Conservation (phyloP, 1,284 basidiomycete genomes). For the Ceratobasidium sp. region DNA sequence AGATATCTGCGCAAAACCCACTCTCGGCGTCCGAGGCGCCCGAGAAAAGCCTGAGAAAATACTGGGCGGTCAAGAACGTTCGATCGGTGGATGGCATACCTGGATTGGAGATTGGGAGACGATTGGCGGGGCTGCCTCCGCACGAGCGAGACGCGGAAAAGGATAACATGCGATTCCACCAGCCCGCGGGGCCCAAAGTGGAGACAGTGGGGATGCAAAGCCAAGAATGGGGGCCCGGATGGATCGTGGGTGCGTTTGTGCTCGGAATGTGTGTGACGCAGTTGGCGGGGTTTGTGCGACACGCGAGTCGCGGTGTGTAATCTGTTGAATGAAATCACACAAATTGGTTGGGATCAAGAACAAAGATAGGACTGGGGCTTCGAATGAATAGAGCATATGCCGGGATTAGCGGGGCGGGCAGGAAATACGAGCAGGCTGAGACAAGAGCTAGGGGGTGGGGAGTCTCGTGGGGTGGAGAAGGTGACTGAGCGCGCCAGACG, state of each 20-base stretch:
- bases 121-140: constrained; percentile 19
- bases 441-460: neutral
- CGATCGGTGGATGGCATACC: constrained; percentile 58
- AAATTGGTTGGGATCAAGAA: neutral
- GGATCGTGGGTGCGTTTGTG: constrained; percentile 16
- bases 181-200: constrained; percentile 8
- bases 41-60: constrained; percentile 52
- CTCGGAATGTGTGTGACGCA: constrained; percentile 15
- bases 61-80: constrained; percentile 57
- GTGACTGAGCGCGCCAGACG: neutral
- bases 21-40: neutral
- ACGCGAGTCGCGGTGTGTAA: neutral
- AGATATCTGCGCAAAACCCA: neutral
- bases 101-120: constrained; percentile 8
- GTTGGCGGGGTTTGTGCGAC: neutral
- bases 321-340: neutral
- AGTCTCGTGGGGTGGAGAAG: neutral
- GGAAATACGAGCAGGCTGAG: constrained; percentile 3
- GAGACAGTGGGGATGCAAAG: neutral
- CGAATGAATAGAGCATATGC: neutral
- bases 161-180: constrained; percentile 25
- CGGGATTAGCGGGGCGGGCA: constrained; percentile 30
- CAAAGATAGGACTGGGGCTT: constrained; percentile 1
- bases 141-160: constrained; percentile 1
- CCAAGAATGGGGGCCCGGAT: neutral